Percentiles rank a stretch among this genome's conserved stretches.
These are phyloP conservation scores for Cornus florida DNA, from an alignment of 148 eudicot species.

Conservation along the genomic window DNA sequence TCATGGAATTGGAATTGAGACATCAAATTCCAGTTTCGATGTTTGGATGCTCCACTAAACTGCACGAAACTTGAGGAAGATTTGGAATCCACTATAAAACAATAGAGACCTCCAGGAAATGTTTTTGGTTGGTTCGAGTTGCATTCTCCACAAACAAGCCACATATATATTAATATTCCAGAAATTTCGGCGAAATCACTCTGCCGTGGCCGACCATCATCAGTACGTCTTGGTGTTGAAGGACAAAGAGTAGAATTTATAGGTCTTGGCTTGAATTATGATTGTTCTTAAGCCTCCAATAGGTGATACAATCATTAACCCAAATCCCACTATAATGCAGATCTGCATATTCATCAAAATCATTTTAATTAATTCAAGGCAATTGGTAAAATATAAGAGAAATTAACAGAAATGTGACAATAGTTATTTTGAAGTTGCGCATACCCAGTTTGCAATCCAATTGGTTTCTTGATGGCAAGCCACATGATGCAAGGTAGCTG, in stretches of 20 bases:
- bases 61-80: no score
- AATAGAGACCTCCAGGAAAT: no score
- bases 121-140: no score
- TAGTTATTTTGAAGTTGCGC: constrained; percentile 3
- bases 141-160: no score
- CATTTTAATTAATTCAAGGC: background rate
- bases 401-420: background rate
- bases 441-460: constrained; percentile 54
- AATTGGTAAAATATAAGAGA: background rate
- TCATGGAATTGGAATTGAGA: no score
- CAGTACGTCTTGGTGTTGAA: background rate
- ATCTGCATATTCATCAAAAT: constrained; percentile 9
- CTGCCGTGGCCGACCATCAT: no score
- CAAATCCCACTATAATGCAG: constrained; percentile 25
- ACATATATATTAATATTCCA: no score
- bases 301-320: constrained; percentile 29
- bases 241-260: constrained; percentile 14
- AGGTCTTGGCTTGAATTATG: constrained; percentile 21
- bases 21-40: no score
- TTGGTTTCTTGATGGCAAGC: constrained; percentile 43
- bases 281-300: constrained; percentile 30
- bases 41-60: no score
- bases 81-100: no score
- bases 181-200: no score
- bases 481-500: constrained; percentile 53